Conservation (phyloP, 495 filamentous ascomycete genomes). For the Chaetomium fimeti region DNA sequence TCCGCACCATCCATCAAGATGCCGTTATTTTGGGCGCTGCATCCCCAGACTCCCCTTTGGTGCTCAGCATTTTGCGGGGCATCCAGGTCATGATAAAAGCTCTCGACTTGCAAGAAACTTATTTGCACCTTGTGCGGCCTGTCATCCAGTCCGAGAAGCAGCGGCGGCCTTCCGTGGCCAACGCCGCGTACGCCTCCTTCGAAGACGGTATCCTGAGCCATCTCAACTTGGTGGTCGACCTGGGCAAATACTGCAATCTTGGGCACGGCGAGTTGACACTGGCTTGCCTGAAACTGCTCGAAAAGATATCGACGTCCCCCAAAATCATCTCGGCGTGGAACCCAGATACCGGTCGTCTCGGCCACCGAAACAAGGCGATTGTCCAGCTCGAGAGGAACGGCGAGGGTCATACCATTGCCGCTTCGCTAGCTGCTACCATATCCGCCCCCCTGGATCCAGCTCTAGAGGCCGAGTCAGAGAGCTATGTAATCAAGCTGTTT, state of each 20-base stretch:
- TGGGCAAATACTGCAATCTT: slow-evolving; percentile 81
- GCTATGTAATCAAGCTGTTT: slow-evolving; percentile 71
- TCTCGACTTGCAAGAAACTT: slow-evolving; percentile 85
- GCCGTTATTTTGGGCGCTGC: slow-evolving; percentile 63
- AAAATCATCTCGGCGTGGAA: slow-evolving; percentile 64
- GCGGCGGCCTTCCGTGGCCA: slow-evolving; percentile 54
- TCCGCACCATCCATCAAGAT: slow-evolving; percentile 72
- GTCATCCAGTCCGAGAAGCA: slow-evolving; percentile 54
- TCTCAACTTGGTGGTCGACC: slow-evolving; percentile 67
- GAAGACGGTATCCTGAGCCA: slow-evolving; percentile 89
- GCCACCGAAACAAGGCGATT: slow-evolving; percentile 72
- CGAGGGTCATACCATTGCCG: slow-evolving; percentile 66
- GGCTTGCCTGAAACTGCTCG: slow-evolving; percentile 72
- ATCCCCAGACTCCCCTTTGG: slow-evolving; percentile 67
- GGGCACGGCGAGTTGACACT: slow-evolving; percentile 73
- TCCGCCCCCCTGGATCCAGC: slow-evolving; percentile 61
- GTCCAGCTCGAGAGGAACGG: slow-evolving; percentile 70
- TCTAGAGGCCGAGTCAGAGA: slow-evolving; percentile 58
- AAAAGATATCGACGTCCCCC: slow-evolving; percentile 78
- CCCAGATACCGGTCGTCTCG: slow-evolving; percentile 47
- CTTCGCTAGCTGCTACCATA: slow-evolving; percentile 65
- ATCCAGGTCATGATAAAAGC: slow-evolving; percentile 79
- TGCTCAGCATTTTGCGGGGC: slow-evolving; percentile 68
- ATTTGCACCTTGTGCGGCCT: slow-evolving; percentile 80
- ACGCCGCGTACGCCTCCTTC: slow-evolving; percentile 74